Evolutionary conservation across 1,284 basidiomycete genomes (phyloP).

Genomic region (Ustilago cynodontis): DNA sequence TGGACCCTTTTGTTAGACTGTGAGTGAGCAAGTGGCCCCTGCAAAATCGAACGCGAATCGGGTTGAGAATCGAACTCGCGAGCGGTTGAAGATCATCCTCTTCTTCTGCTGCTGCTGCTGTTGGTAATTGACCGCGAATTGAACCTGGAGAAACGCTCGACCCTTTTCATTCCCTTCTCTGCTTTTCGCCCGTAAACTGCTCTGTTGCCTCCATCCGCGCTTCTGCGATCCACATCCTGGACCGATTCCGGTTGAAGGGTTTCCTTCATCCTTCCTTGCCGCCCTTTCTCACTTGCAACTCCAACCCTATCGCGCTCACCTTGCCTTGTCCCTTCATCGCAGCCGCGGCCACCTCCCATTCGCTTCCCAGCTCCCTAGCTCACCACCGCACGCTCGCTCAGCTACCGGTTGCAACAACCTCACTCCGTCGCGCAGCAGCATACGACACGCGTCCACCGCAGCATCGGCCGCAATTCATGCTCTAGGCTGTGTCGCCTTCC

Average conservation of each 20-base stretch:
- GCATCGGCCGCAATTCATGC: conserved; percentile 3
- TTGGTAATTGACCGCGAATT: not conserved
- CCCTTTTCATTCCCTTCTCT: conserved; percentile 2
- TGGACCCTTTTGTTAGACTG: not conserved
- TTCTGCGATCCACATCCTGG: conserved; percentile 7
- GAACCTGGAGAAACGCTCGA: not conserved
- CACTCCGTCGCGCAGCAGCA: too few species aligned
- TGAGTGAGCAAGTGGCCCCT: too few species aligned
- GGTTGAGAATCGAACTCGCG: not conserved
- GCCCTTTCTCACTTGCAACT: not conserved
- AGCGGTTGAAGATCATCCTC: not conserved
- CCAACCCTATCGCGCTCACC: not conserved
- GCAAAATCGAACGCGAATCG: not conserved
- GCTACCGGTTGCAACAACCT: too few species aligned
- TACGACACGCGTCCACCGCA: not conserved
- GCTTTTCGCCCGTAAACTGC: conserved; percentile 2
- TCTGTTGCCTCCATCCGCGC: not conserved
- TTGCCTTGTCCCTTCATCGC: not conserved
- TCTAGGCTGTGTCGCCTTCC: not conserved
- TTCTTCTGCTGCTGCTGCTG: not conserved
- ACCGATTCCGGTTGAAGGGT: conserved; percentile 7
- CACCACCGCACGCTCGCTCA: not conserved
- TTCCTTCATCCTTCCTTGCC: conserved; percentile 1
- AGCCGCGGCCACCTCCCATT: not conserved
- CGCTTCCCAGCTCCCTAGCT: not conserved